Evolutionary conservation across 352 stramenopile genomes (phyloP), one percentile per base, ranked within the genome.

Genomic region (Elongisporangium senticosum): DNA sequence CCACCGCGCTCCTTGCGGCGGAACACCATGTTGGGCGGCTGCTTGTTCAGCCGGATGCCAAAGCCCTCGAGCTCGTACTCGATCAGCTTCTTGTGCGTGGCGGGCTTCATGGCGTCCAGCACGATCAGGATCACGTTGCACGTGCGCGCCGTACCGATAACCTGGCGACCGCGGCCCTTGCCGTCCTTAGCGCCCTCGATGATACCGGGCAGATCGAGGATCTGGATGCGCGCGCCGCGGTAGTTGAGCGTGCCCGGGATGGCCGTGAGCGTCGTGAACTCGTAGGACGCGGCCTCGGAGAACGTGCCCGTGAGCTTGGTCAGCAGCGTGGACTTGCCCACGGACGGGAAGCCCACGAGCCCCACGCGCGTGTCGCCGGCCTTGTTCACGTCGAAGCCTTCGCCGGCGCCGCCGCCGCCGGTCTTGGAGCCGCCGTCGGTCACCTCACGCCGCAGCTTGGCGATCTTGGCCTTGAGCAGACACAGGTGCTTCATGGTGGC

Each of bases 121-220:
- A 99, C 96, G 60, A 99, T 98, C 24, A 99, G 74, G 61, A 99
- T 98, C 49, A 99, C 78, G 76, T 99, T 99, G 76, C 95, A 99
- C 37, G 96, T 99, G 20, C 96, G 83, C 20, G 97, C 97, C 8
- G 95, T 98, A 56, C 85, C 89, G 72, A 99, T 99, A 65, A 99
- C 96, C 78, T 99, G 95, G 58, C 96, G 82, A 64, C 97, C 97
- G 53, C 97, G 91, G 68, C 97, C 93, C 67, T 98, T 98, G 65
- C 96, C 96, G 77, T 99, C 93, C 62, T 98, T 98, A 14, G 97
- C 97, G 48, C 97, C 97, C 68, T 99, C 97, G 65, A 99, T 99
- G 59, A 99, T 99, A 63, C 96, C 95, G 4, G 94, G 93, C 64
- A 97, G 63, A 63, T 97, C 89, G 39, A 97, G 68, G 51, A 97